Evolutionary conservation across 2,329 filamentous ascomycete genomes (phyloP).

Genomic region (Penicillium rolfsii): DNA sequence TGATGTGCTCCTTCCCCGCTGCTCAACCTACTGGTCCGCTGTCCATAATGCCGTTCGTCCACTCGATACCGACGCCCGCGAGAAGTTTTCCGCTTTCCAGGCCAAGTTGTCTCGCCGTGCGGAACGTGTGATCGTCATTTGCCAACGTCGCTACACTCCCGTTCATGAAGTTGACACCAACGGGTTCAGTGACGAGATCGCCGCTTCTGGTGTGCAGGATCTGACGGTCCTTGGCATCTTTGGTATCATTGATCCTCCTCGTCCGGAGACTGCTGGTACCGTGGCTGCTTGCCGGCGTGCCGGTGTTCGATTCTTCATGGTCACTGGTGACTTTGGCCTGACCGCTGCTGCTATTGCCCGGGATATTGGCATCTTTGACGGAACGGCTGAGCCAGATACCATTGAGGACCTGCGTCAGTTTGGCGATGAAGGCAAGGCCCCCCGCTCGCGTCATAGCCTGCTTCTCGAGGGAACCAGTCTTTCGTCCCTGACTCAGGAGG

Average conservation of each 20-base stretch:
- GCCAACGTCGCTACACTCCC: constrained; percentile 60
- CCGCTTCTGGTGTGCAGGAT: constrained; percentile 44
- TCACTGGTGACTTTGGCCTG: constrained; percentile 48
- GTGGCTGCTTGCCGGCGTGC: constrained; percentile 42
- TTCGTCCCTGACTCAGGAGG: constrained; percentile 64
- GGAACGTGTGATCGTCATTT: constrained; percentile 70
- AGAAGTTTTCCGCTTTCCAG: constrained; percentile 63
- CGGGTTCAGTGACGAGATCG: constrained; percentile 56
- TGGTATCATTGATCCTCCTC: constrained; percentile 50
- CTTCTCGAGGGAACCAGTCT: constrained; percentile 70
- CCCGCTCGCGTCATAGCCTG: constrained; percentile 53
- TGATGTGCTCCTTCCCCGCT: constrained; percentile 70
- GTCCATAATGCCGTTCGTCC: constrained; percentile 57
- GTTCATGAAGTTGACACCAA: constrained; percentile 50
- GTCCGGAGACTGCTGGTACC: constrained; percentile 39
- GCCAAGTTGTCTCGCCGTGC: constrained; percentile 70
- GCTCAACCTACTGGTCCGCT: constrained; percentile 61
- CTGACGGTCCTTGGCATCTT: constrained; percentile 58
- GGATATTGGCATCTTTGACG: constrained; percentile 49
- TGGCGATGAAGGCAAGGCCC: constrained; percentile 23
- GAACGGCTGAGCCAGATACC: constrained; percentile 56
- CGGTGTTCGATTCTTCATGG: constrained; percentile 49
- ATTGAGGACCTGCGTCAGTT: constrained; percentile 56
- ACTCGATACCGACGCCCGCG: constrained; percentile 54
- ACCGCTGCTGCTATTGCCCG: constrained; percentile 47